Evolutionary conservation across 768 basidiomycete genomes (phyloP), one percentile per base, ranked within the genome.

Genomic region (Filobasidium floriforme): DNA sequence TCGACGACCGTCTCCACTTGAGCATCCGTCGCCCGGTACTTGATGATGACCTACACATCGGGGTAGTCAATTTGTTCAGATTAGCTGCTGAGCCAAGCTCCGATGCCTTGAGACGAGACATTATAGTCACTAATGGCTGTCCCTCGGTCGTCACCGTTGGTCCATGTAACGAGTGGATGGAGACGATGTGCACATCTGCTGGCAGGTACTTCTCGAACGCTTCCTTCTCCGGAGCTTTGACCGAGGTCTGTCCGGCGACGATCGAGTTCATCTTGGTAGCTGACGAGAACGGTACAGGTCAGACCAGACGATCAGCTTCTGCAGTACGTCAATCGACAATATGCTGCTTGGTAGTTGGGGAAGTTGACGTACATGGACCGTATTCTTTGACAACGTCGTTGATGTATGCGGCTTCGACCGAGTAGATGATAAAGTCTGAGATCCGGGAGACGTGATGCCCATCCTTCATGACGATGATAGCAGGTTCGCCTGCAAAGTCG

Each of bases 201-300:
- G 96, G 96, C 1, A 98, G 86, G 72, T 89, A 82, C 41, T 85
- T 84, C 71, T 99, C 96, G 73, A 96, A 98, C 0, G 96, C 93
- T 1, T 78, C 83, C 69, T 84, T 86, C 76, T 99, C 96, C 0
- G 96, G 96, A 0, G 92, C 89, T 76, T 99, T 99, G 52, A 97
- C 93, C 0, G 90, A 93, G 0, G 94, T 99, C 77, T 99, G 94
- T 0, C 94, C 96, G 0, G 91, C 86, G 29, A 99, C 93, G 52
- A 94, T 85, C 1, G 96, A 91, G 19, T 89, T 84, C 26, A 92
- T 78, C 79, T 96, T 98, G 0, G 94, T 97, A 14, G 92, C 93
- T 92, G 68, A 0, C 1, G 51, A n/a, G 52, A 28, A 24, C 24
- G 57, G 41, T 40, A 46, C 51, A 49, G 46, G 7, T 18, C 32